A percentile compares a stretch with the other conserved stretches of the same genome.
These are phyloP conservation scores for Iberis pinnata DNA, from an alignment of 345 rosid species.

Conservation along the genomic window DNA sequence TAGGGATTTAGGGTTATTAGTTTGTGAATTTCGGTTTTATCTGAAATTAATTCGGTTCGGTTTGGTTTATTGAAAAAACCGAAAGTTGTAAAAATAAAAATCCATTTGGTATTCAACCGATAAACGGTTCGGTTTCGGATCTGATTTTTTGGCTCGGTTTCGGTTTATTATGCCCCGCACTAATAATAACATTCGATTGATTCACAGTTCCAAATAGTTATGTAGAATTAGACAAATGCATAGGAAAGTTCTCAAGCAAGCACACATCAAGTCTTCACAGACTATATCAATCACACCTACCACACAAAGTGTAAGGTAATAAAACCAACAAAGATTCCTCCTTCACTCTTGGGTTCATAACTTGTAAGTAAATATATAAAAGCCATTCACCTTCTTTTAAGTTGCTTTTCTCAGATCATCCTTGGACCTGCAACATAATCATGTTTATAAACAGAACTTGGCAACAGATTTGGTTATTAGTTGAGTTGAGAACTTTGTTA, in stretches of 20 bases:
- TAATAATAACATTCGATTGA: background rate
- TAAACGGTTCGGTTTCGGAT: too few species aligned
- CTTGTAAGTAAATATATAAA: constrained; percentile 16
- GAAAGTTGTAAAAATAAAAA: too few species aligned
- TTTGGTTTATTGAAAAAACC: too few species aligned
- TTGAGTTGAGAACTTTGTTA: background rate
- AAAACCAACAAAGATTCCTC: constrained; percentile 16
- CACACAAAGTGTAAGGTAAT: constrained; percentile 15
- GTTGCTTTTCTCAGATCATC: constrained; percentile 11
- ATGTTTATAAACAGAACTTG: constrained; percentile 4
- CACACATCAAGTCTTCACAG: constrained; percentile 15
- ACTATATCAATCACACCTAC: constrained; percentile 5
- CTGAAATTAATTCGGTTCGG: too few species aligned
- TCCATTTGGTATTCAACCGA: too few species aligned
- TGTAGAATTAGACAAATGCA: background rate
- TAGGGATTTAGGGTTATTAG: too few species aligned
- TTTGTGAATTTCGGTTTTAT: too few species aligned
- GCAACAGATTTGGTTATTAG: background rate
- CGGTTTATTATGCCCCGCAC: too few species aligned
- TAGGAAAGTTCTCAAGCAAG: constrained; percentile 12
- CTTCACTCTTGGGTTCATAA: constrained; percentile 2
- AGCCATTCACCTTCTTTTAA: constrained; percentile 3
- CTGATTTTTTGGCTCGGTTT: too few species aligned
- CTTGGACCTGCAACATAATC: constrained; percentile 15
- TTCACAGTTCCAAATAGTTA: background rate